phyloP scores from a whole-genome alignment of 495 filamentous ascomycete species.

The Penicillium lividum region DNA sequence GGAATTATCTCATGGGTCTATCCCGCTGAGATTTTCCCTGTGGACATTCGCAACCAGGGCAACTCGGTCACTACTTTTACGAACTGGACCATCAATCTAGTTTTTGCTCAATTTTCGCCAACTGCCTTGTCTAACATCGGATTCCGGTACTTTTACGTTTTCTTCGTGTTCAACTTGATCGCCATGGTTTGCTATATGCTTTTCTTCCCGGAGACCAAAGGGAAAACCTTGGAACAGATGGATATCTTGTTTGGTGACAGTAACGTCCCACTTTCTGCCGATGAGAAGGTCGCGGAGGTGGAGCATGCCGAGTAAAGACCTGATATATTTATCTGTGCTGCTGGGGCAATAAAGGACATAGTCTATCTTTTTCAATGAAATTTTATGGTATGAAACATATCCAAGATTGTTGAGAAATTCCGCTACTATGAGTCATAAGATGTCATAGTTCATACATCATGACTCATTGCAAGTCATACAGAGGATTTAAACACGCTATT shows the following conservation, averaged over 20 bases:
- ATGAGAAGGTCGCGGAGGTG: conserved; percentile 2
- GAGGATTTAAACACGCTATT: too few relatives aligned
- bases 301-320: neutral
- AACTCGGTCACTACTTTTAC: conserved; percentile 53
- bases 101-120: conserved; percentile 58
- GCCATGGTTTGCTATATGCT: conserved; percentile 45
- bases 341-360: neutral
- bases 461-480: too few relatives aligned
- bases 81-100: conserved; percentile 56
- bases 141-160: conserved; percentile 56
- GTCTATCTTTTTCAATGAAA: too few relatives aligned
- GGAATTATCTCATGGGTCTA: conserved; percentile 59
- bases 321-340: too few relatives aligned
- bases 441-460: too few relatives aligned
- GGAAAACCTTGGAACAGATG: conserved; percentile 54
- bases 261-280: neutral
- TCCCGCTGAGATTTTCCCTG: conserved; percentile 57
- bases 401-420: too few relatives aligned
- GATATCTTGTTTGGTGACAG: conserved; percentile 50
- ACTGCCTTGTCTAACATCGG: conserved; percentile 50
- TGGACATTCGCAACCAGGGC: conserved; percentile 52
- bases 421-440: too few relatives aligned
- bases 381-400: too few relatives aligned
- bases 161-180: conserved; percentile 51
- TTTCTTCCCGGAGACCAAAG: conserved; percentile 54